Conservation (phyloP, 2,329 filamentous ascomycete species). For the Dryadomyces quercus-mongolicae region DNA sequence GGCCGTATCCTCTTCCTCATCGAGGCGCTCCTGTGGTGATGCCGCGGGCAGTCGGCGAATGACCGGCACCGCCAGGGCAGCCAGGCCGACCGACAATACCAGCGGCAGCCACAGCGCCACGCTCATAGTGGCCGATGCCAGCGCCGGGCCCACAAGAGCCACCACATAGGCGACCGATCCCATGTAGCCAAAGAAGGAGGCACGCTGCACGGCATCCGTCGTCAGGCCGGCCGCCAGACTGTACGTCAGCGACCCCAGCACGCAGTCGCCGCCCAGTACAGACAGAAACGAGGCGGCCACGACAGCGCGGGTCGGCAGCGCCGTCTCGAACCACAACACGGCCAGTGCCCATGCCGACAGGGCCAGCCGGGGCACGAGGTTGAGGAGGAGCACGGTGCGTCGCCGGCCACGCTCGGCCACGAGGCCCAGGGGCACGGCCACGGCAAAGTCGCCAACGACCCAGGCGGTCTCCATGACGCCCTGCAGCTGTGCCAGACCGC, state of each 20-base stretch:
- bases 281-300: conserved; percentile 29
- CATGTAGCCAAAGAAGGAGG: conserved; percentile 38
- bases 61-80: conserved; percentile 21
- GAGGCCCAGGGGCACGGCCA: conserved; percentile 36
- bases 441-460: conserved; percentile 36
- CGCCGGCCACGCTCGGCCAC: conserved; percentile 30
- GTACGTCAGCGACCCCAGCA: conserved; percentile 37
- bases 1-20: no score
- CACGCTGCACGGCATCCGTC: conserved; percentile 27
- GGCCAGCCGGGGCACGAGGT: conserved; percentile 28
- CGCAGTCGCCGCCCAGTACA: conserved; percentile 35
- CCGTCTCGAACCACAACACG: conserved; percentile 24
- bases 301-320: conserved; percentile 25
- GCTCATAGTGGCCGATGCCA: conserved; percentile 34
- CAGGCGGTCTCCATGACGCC: conserved; percentile 36
- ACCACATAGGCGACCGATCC: conserved; percentile 35
- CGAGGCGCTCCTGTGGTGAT: no score
- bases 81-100: conserved; percentile 24
- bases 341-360: conserved; percentile 27
- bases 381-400: conserved; percentile 27
- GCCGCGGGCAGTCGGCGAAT: conserved; percentile 21
- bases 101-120: conserved; percentile 31
- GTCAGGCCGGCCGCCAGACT: conserved; percentile 30
- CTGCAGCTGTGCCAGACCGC: conserved; percentile 37
- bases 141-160: conserved; percentile 30